These are phyloP conservation scores for Colletotrichum falcatum DNA, from an alignment of 2,329 filamentous ascomycete species.

Conservation along the genomic window DNA sequence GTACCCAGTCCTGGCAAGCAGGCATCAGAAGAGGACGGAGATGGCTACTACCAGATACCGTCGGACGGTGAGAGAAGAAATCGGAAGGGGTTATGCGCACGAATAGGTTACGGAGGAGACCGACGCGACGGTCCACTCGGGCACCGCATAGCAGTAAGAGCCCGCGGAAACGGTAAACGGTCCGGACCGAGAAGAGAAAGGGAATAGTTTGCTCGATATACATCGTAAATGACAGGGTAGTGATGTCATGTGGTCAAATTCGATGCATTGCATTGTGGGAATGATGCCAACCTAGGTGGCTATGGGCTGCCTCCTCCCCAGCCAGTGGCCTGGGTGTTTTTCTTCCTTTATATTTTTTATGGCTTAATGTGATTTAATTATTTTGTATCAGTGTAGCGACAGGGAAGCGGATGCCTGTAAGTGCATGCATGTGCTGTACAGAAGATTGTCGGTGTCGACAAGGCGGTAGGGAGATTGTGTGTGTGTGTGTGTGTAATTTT, in stretches of 20 bases:
- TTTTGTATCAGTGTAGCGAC: no score
- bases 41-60: no score
- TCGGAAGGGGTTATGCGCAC: neutral
- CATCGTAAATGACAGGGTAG: neutral
- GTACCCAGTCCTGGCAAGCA: neutral
- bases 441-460: neutral
- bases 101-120: neutral
- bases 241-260: slow-evolving; percentile 7
- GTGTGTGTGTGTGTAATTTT: neutral
- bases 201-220: no score
- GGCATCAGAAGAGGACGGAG: neutral
- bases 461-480: neutral
- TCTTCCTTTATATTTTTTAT: no score
- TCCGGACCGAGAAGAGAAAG: slow-evolving; percentile 13
- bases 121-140: no score
- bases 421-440: neutral
- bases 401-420: neutral
- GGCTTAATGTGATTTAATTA: no score
- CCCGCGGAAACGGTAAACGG: slow-evolving; percentile 8
- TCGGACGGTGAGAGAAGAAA: slow-evolving; percentile 5
- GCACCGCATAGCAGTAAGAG: no score
- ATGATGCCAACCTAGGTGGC: no score
- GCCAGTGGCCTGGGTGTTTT: no score
- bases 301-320: neutral
- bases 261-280: no score